phyloP scores from a whole-genome alignment of 805 yeast genomes.

The Yarrowia keelungensis region DNA sequence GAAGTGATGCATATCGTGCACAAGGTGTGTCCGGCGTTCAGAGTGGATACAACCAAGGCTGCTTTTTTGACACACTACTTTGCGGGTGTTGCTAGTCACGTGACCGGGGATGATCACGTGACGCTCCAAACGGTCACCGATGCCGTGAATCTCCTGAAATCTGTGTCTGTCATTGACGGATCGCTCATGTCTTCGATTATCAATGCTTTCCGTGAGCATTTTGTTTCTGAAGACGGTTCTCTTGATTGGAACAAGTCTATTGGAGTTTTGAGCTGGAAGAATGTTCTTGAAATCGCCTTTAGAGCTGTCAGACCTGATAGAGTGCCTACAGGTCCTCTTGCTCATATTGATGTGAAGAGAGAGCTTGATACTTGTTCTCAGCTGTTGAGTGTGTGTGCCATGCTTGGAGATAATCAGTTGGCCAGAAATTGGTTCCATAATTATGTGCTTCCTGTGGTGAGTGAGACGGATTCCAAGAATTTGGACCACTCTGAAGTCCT shows the following conservation, averaged over 20 bases:
- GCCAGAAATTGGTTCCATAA: conserved; percentile 34
- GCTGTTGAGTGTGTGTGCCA: background rate
- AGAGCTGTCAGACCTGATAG: conserved; percentile 15
- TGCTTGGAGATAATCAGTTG: background rate
- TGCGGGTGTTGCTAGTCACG: background rate
- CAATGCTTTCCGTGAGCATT: conserved; percentile 1
- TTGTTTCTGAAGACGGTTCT: background rate
- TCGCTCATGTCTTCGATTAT: conserved; percentile 10
- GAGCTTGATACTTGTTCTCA: conserved; percentile 3
- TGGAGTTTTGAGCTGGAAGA: conserved; percentile 17
- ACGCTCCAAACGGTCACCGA: conserved; percentile 3
- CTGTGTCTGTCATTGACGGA: background rate
- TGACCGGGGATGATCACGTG: conserved; percentile 5
- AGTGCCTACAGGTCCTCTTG: conserved; percentile 1
- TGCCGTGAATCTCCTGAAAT: background rate
- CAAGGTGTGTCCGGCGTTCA: conserved; percentile 26
- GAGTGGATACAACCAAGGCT: background rate
- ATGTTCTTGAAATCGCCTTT: conserved; percentile 11
- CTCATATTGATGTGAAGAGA: conserved; percentile 8
- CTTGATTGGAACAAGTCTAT: conserved; percentile 2
- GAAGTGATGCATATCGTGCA: conserved; percentile 20
- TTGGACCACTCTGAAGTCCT: background rate
- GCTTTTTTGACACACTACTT: conserved; percentile 26
- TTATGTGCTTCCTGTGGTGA: conserved; percentile 19
- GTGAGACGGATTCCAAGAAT: background rate